Percentiles rank a stretch among this genome's conserved stretches.
These are phyloP conservation scores for Coprinopsis marcescibilis DNA, from an alignment of 768 basidiomycete species.

Conservation along the genomic window DNA sequence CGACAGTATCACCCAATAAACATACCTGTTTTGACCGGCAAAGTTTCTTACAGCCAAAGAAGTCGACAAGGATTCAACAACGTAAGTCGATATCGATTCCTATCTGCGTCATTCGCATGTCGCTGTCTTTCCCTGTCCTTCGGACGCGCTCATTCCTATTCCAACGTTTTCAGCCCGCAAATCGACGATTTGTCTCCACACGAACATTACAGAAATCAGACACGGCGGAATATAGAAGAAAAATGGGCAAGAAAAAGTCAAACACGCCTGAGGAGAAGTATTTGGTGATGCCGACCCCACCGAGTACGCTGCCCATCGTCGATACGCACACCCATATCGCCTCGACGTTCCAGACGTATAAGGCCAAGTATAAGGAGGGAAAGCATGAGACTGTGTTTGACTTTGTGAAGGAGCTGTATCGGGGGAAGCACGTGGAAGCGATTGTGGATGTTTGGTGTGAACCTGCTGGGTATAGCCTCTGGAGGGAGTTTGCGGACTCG, in stretches of 20 bases:
- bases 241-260: constrained; percentile 37
- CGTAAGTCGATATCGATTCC: too few relatives aligned
- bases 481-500: constrained; percentile 72
- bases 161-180: too few relatives aligned
- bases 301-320: constrained; percentile 42
- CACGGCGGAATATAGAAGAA: constrained; percentile 4
- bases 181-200: too few relatives aligned
- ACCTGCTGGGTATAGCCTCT: constrained; percentile 45
- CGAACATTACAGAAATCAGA: too few relatives aligned
- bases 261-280: constrained; percentile 30
- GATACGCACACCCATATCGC: constrained; percentile 87
- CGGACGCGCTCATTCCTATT: too few relatives aligned
- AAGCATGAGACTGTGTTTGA: constrained; percentile 54
- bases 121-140: too few relatives aligned
- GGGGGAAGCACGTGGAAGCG: constrained; percentile 49
- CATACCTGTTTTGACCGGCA: background rate
- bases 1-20: background rate
- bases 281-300: constrained; percentile 32
- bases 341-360: constrained; percentile 64
- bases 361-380: constrained; percentile 49
- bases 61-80: too few relatives aligned
- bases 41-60: background rate
- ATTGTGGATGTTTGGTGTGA: constrained; percentile 91
- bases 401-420: constrained; percentile 61
- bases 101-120: too few relatives aligned